Base-by-base conservation (phyloP, 192 early-diverging fungal species). In the Paraglomus occultum region DNA sequence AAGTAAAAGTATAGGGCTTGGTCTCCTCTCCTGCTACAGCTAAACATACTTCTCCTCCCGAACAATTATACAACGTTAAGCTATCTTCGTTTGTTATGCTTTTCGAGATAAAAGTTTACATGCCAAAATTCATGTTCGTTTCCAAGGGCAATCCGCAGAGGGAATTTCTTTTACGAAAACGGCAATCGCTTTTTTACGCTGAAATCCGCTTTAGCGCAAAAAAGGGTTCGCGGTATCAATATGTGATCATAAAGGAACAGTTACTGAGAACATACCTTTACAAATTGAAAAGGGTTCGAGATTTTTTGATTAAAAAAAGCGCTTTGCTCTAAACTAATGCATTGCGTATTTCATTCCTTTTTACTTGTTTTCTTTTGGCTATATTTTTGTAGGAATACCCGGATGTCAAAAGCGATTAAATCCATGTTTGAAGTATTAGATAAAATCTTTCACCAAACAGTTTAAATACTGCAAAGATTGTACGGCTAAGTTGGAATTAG, bases 361-460 rank as follows among this genome's bases (percentile, higher is more conserved):
- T 45, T 8, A 10, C 3, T 11, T 1, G 5, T 10, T 46, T 47
- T 9, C 6, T 22, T 48, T 43, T 40, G 18, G n/a, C n/a, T n/a
- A n/a, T n/a, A n/a, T 17, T 20, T 47, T 45, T n/a, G 43, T 11
- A 49, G 5, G 62, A 47, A 22, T 64, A 64, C 31, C 15, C 66
- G 20, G 18, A 52, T 55, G 38, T 68, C 31, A 68, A 54, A 55
- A n/a, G 51, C 66, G 1, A 15, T 68, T 47, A 51, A 44, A 6
- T 68, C 44, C 12, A 20, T 72, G 12, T 72, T 68, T 18, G 71
- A 63, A 10, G 71, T 60, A 9, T 67, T 63, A 15, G 64, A 62
- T 54, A 72, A 65, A 20, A 46, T 67, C 38, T 15, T 72, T 11
- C 70, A 72, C 39, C n/a, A n/a, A n/a, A n/a, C n/a, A n/a, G n/a